Evolutionary conservation across 1,284 basidiomycete genomes (phyloP), one percentile per base, ranked within the genome.

Genomic region (Ceratobasidium sp.): DNA sequence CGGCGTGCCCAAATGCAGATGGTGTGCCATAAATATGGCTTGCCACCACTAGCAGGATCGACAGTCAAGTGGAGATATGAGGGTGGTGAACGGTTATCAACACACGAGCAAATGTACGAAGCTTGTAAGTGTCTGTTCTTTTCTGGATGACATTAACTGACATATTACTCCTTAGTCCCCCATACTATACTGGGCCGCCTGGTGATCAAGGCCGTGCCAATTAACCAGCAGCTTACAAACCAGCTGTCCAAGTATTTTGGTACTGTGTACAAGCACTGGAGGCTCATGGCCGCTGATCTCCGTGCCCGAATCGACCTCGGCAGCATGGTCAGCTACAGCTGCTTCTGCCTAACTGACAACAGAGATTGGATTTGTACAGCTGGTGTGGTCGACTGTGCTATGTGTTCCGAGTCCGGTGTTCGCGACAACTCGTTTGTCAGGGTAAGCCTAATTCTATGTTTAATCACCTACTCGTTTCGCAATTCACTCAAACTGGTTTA

Each of bases 1-100:
- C 79, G 81, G 20, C 59, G 44, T 5, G 82, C 81, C 0, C 81
- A 81, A 10, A 79, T 84, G 48, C 66, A 68, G 10, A 7, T 38
- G 38, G 50, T 68, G 16, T 67, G n/a, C 18, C 46, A 48, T 4
- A 54, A 27, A 38, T 55, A 35, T 30, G 5, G 7, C 12, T 18
- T 68, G 48, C 66, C 27, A 7, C 1, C 46, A 5, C 33, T 68
- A 18, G 12, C 46, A 1, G 2, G 33, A 16, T 30, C 50, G 8
- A 44, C 38, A 10, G 65, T 67, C 0, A 55, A 68, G 3, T 68
- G 23, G 41, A 54, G 2, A 27, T 46, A 50, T 16, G 14, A 68
- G 18, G 27, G 20, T 27, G 2, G 50, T 0, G 46, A 50, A 18
- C 38, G 23, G 6, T 10, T 68, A 23, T 52, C 66, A 8, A n/a